phyloP scores from a whole-genome alignment of 1,284 basidiomycete genomes.

The Phenoliferia sp. region DNA sequence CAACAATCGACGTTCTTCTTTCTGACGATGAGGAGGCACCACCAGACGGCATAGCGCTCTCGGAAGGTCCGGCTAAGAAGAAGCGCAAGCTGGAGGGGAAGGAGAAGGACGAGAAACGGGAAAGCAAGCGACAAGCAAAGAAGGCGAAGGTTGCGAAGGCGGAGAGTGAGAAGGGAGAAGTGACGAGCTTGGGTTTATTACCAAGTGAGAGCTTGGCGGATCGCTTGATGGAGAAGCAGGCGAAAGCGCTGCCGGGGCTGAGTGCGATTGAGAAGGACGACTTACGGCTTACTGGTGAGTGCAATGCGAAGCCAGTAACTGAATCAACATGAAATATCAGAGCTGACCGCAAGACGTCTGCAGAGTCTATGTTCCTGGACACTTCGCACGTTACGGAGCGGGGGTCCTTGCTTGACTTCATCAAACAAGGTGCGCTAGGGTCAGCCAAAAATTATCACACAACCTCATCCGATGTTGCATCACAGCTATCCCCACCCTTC shows the following conservation, averaged over 20 bases:
- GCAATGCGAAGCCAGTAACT: background rate
- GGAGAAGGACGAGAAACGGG: conserved; percentile 45
- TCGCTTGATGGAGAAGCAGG: conserved; percentile 43
- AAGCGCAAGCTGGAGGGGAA: conserved; percentile 13
- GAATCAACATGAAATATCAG: background rate
- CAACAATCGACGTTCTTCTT: background rate
- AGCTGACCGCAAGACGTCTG: background rate
- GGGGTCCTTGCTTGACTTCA: conserved; percentile 64
- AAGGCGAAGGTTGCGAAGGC: conserved; percentile 52
- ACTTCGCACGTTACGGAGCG: conserved; percentile 65
- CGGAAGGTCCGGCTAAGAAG: background rate
- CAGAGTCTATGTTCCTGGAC: conserved; percentile 48
- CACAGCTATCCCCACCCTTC: conserved; percentile 62
- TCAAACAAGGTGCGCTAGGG: conserved; percentile 55
- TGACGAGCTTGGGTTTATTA: conserved; percentile 40
- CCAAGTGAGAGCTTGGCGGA: conserved; percentile 27
- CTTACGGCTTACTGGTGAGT: conserved; percentile 62
- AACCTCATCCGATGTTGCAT: background rate
- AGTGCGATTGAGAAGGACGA: conserved; percentile 68
- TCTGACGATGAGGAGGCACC: background rate
- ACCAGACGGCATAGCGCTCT: background rate
- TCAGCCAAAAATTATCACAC: background rate
- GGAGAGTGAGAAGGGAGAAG: conserved; percentile 46
- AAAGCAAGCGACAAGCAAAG: conserved; percentile 56
- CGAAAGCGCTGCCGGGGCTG: conserved; percentile 58